Base-by-base conservation (phyloP, 75 land plant species). In the Larix kaempferi region DNA sequence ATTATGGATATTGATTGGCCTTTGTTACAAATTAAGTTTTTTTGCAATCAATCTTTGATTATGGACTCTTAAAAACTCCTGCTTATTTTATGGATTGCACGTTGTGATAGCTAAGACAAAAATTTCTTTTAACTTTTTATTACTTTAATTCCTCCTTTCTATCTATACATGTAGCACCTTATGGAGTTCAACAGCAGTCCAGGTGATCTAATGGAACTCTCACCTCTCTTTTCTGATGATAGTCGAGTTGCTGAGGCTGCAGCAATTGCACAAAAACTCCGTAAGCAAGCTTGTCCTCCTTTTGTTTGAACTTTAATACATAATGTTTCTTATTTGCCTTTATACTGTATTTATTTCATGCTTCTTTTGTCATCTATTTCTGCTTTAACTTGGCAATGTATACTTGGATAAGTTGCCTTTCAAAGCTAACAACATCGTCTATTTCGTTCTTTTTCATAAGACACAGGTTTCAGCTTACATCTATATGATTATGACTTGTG, bases 191-290 rank as follows among this genome's bases (percentile, higher is more conserved):
- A 97, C 77, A 91, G 92, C 85, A 95, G 87, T 59, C 92, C 93
- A 17, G 98, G 99, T n/a, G 99, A 97, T 73, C 85, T 97, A 22
- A 94, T 97, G 93, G 99, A 92, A 81, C 95, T 94, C 57, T 94
- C 99, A 76, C 86, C 99, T 69, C 78, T 97, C 61, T 97, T 97
- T 76, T 92, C 99, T 82, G 99, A 97, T 86, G 99, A 97, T 80
- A 91, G 92, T 73, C 95, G 98, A 73, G 99, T 97, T 84, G 98
- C 99, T 60, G 99, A 97, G 83, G 99, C 99, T 76, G 99, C 99
- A 66, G 89, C 95, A 65, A 83, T 94, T 84, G 99, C 98, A 58
- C 98, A 98, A 74, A 98, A 98, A 85, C 89, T 98, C 80, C 90
- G 99, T 98, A 87, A 88, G 98, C 73, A 78, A 14, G 33, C 33